Evolutionary conservation across 2,329 filamentous ascomycete species (phyloP), one percentile per base, ranked within the genome.

Genomic region (Dactylellina sp.): DNA sequence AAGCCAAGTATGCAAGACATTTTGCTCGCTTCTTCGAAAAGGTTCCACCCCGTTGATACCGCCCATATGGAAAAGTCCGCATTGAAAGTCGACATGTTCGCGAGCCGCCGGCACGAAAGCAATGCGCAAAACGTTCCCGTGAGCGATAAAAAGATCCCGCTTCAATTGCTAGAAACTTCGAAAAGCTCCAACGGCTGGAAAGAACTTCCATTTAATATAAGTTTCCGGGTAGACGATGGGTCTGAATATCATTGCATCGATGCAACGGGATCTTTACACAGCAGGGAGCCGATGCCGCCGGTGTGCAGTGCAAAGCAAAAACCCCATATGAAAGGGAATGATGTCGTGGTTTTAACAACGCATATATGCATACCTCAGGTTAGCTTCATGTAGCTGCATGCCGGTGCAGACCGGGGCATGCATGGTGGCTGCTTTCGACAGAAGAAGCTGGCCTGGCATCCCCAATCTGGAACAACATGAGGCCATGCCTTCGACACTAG

Each of bases 291-390:
- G 53, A 64, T 63, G 60, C 53, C 68, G 60, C 28, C 28, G 28
- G 5, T 9, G 68, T n/a, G n/a, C n/a, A 64, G 59, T 35, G 60
- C 49, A 50, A 49, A 28, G 40, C 42, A 52, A n/a, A 40, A 20
- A 35, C 16, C 40, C 14, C 60, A 66, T 66, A 61, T 66, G 20
- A 44, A 46, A 52, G 50, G 32, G 42, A 7, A 59, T 74, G 70
- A 55, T 66, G 70, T 65, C 61, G 61, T 74, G 70, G 46, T 64
- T 71, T 74, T 66, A 66, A 74, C 70, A 74, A 74, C 70, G 70
- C 70, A 74, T 65, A 66, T 61, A 74, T 61, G 70, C 70, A 74
- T 65, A 66, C 70, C 20, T 61, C 39, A 59, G 47, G 40, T n/a
- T 70, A 44, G 20, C 16, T 37, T 18, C 61, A 37, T 55, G 50